phyloP scores from a whole-genome alignment of 257 asterid genomes.

The Solanum lycopersicoides region DNA sequence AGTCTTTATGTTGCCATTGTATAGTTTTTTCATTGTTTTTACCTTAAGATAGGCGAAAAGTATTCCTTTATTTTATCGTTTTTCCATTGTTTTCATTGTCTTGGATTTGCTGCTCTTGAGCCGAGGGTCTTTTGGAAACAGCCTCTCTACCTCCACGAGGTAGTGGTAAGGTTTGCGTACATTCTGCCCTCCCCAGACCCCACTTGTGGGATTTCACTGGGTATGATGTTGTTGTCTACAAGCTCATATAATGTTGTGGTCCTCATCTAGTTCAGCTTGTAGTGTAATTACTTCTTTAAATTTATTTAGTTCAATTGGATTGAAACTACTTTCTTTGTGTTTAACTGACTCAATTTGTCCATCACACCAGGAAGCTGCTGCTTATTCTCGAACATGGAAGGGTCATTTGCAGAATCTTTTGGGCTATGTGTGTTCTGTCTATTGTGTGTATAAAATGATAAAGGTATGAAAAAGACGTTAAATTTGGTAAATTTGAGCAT shows the following conservation, averaged over 20 bases:
- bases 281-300: background rate
- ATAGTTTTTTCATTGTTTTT: background rate
- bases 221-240: background rate
- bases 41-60: background rate
- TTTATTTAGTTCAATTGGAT: background rate
- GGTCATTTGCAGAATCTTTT: conserved; percentile 98
- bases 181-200: background rate
- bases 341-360: background rate
- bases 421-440: conserved; percentile 88
- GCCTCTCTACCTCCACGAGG: background rate
- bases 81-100: background rate
- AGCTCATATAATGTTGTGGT: background rate
- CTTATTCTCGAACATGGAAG: conserved; percentile 98
- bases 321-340: background rate
- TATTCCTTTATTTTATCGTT: background rate
- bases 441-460: conserved; percentile 95
- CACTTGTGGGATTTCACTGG: background rate
- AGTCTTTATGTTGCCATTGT: background rate
- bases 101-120: background rate
- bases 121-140: background rate
- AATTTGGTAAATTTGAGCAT: background rate
- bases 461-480: conserved; percentile 37
- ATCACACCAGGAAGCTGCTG: conserved; percentile 88
- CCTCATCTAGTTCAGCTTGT: background rate
- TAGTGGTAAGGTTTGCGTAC: background rate